phyloP scores from a whole-genome alignment of 257 asterid genomes.

The Rehmannia glutinosa region DNA sequence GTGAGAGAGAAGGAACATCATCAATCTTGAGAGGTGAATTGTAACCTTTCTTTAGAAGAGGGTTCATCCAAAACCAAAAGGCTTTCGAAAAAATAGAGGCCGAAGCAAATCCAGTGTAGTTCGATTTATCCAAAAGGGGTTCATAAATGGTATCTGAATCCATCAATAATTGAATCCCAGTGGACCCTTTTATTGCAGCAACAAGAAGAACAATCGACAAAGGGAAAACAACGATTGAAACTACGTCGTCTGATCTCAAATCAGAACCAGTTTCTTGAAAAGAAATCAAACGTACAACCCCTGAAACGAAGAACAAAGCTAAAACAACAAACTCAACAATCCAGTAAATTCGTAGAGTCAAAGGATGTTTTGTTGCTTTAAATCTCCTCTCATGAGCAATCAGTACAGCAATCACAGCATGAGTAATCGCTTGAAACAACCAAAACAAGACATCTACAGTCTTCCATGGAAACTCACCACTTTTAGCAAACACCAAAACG shows the following conservation, averaged over 20 bases:
- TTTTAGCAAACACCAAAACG: conserved; percentile 30
- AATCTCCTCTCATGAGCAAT: conserved; percentile 68
- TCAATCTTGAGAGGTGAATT: conserved; percentile 57
- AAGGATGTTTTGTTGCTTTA: conserved; percentile 50
- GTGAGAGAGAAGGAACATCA: conserved; percentile 78
- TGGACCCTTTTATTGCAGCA: conserved; percentile 57
- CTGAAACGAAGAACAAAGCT: conserved; percentile 48
- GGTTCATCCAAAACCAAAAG: conserved; percentile 92
- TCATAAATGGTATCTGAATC: conserved; percentile 31
- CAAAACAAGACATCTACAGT: conserved; percentile 53
- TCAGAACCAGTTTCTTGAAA: conserved; percentile 31
- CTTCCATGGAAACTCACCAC: conserved; percentile 35
- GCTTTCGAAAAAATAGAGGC: conserved; percentile 69
- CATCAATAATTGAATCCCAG: conserved; percentile 40
- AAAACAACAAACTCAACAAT: conserved; percentile 35
- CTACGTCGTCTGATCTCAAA: conserved; percentile 54
- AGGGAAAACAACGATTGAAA: conserved; percentile 35
- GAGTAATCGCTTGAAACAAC: conserved; percentile 56
- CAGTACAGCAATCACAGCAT: conserved; percentile 37
- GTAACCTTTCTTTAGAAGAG: conserved; percentile 66
- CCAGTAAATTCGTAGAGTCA: conserved; percentile 67
- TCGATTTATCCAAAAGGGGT: conserved; percentile 38
- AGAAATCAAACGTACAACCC: conserved; percentile 39
- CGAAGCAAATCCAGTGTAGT: conserved; percentile 59
- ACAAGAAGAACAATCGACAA: conserved; percentile 41